These are phyloP conservation scores for Domatiomyces globalis DNA, from an alignment of 2,329 filamentous ascomycete species.

Conservation along the genomic window DNA sequence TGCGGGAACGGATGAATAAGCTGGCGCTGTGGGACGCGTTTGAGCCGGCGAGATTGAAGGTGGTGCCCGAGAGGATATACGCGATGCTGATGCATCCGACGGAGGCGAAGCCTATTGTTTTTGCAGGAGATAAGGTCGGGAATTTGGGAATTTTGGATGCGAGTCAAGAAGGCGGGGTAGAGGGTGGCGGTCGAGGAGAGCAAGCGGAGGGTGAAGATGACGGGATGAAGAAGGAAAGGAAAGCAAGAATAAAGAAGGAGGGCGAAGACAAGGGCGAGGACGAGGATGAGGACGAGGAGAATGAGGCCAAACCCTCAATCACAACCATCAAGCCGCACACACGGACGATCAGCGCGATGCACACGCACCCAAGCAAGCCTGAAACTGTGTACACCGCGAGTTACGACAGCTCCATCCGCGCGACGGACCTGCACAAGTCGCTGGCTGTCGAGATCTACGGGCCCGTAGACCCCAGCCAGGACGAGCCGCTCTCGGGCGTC, in stretches of 20 bases:
- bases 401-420: slow-evolving; percentile 84
- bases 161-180: slow-evolving; percentile 46
- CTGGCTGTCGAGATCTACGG: slow-evolving; percentile 70
- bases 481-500: slow-evolving; percentile 69
- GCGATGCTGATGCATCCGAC: slow-evolving; percentile 79
- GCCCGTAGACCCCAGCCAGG: slow-evolving; percentile 52
- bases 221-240: slow-evolving; percentile 25
- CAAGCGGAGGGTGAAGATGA: slow-evolving; percentile 44
- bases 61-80: slow-evolving; percentile 78
- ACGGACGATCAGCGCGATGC: slow-evolving; percentile 72
- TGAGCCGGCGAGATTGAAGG: slow-evolving; percentile 78
- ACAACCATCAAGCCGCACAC: slow-evolving; percentile 82
- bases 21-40: slow-evolving; percentile 72
- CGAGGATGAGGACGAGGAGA: slow-evolving; percentile 53
- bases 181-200: slow-evolving; percentile 42
- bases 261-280: slow-evolving; percentile 34
- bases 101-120: slow-evolving; percentile 69
- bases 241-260: slow-evolving; percentile 3
- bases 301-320: slow-evolving; percentile 59
- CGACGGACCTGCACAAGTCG: slow-evolving; percentile 68
- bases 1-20: slow-evolving; percentile 63
- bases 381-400: slow-evolving; percentile 72
- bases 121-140: slow-evolving; percentile 88
- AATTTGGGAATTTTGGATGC: slow-evolving; percentile 84
- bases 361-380: slow-evolving; percentile 57